These are phyloP conservation scores for Adansonia madagascariensis DNA, from an alignment of 441 rosid genomes.

Conservation along the genomic window DNA sequence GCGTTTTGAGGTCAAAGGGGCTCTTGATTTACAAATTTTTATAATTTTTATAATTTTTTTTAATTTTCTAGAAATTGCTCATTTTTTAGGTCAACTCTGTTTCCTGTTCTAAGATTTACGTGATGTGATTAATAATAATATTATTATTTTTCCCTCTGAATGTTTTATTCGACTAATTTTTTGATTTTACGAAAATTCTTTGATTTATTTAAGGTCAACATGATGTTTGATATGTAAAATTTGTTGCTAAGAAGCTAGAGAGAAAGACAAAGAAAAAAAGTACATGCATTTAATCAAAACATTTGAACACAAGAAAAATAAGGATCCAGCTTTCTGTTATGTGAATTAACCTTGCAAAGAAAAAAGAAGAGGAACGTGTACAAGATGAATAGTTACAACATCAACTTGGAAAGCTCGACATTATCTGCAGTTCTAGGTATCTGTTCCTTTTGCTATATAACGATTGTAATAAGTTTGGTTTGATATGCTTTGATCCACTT, in stretches of 20 bases:
- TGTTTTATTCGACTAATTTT: background rate
- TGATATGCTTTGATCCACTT: background rate
- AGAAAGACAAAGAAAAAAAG: background rate
- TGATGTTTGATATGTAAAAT: constrained; percentile 11
- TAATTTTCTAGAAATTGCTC: background rate
- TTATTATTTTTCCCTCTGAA: background rate
- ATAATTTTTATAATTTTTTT: background rate
- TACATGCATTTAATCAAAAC: background rate
- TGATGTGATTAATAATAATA: background rate
- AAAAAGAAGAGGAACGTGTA: constrained; percentile 37
- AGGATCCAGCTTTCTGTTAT: constrained; percentile 44
- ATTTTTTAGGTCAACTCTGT: constrained; percentile 12
- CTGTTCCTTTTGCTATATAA: constrained; percentile 24
- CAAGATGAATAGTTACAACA: constrained; percentile 39
- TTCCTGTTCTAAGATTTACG: background rate
- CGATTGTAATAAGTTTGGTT: background rate
- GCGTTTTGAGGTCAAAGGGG: constrained; percentile 17
- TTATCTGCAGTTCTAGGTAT: constrained; percentile 57
- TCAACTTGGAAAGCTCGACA: constrained; percentile 23
- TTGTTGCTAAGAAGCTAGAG: background rate
- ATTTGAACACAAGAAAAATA: constrained; percentile 28
- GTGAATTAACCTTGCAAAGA: constrained; percentile 40
- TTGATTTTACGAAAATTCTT: background rate
- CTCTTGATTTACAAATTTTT: background rate
- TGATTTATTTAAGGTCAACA: background rate